Conservation (phyloP, 2,329 filamentous ascomycete species). For the Ophiostoma sp. region DNA sequence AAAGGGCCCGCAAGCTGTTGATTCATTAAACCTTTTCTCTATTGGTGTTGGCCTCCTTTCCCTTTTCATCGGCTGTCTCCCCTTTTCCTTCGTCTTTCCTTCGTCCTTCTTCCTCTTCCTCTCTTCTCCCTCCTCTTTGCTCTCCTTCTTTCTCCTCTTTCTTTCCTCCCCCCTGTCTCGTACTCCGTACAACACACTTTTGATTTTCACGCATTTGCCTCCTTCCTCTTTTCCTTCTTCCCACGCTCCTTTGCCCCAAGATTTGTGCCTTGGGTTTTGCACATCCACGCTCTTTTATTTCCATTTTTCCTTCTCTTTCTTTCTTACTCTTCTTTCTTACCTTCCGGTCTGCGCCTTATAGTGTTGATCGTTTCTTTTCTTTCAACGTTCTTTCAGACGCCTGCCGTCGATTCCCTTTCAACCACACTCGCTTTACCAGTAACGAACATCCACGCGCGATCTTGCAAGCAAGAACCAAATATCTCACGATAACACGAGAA, state of each 20-base stretch:
- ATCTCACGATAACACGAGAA: conserved; percentile 10
- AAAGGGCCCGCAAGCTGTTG: neutral
- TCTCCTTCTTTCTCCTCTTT: neutral
- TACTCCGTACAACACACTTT: neutral
- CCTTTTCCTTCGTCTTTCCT: neutral
- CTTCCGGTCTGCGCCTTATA: conserved; percentile 11
- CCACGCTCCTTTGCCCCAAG: conserved; percentile 7
- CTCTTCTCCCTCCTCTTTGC: neutral
- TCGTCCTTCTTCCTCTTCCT: conserved; percentile 1
- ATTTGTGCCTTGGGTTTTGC: conserved; percentile 12
- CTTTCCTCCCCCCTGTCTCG: conserved; percentile 9
- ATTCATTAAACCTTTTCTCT: conserved; percentile 23
- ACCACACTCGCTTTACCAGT: neutral
- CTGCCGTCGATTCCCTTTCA: conserved; percentile 8
- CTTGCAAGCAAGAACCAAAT: conserved; percentile 3
- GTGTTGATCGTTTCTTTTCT: conserved; percentile 17
- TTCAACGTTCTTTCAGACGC: neutral
- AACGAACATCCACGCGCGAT: conserved; percentile 9
- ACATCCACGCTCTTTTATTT: conserved; percentile 12
- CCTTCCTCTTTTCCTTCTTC: conserved; percentile 6
- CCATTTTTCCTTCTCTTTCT: conserved; percentile 7
- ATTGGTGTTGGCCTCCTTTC: conserved; percentile 19
- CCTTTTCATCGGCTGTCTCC: conserved; percentile 14
- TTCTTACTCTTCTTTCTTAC: neutral
- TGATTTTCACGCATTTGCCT: neutral